phyloP scores from a whole-genome alignment of 176 grass and related monocot species.

The bread wheat (Triticum aestivum) region DNA sequence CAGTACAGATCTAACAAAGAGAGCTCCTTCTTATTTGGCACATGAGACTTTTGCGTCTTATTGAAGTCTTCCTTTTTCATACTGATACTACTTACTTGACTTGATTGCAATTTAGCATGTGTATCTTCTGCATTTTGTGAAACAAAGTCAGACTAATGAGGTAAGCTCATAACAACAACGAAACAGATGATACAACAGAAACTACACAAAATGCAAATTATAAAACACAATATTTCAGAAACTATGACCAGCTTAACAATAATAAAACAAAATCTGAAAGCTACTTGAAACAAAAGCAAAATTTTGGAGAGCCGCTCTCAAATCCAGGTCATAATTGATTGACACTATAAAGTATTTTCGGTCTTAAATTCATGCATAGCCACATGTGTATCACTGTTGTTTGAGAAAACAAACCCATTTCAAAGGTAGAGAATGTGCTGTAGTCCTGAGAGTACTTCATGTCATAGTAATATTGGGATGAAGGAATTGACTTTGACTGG shows the following conservation, averaged over 20 bases:
- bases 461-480: conserved; percentile 79
- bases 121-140: conserved; percentile 44
- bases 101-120: conserved; percentile 23
- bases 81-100: conserved; percentile 35
- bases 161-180: not conserved
- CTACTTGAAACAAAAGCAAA: conserved; percentile 23
- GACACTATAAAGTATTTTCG: not conserved
- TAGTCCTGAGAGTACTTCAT: conserved; percentile 92
- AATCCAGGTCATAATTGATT: conserved; percentile 11
- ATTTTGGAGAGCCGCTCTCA: not conserved
- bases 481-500: conserved; percentile 50
- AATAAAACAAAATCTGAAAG: conserved; percentile 11
- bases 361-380: conserved; percentile 4
- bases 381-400: not conserved
- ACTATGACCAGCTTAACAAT: conserved; percentile 3
- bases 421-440: conserved; percentile 66
- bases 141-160: conserved; percentile 21
- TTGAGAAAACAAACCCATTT: conserved; percentile 48
- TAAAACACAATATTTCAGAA: not conserved
- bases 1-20: conserved; percentile 84
- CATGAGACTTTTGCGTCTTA: conserved; percentile 33
- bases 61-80: conserved; percentile 26
- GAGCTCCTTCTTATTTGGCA: conserved; percentile 53
- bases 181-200: conserved; percentile 25
- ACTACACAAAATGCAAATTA: conserved; percentile 14